Evolutionary conservation across 208 protist species (phyloP).

Genomic region (Leishmania mexicana): DNA sequence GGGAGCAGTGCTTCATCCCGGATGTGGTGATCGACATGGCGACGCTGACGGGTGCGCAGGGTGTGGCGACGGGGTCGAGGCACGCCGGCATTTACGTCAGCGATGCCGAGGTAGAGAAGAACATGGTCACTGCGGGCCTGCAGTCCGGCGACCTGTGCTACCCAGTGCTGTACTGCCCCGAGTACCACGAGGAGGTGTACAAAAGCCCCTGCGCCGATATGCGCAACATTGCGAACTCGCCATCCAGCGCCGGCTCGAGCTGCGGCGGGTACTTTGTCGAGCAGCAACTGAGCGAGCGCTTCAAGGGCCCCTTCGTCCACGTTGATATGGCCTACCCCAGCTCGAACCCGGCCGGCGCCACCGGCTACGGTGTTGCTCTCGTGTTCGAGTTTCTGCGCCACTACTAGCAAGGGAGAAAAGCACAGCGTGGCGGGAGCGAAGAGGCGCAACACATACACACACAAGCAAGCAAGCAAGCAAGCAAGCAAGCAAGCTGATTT

Average conservation of each 20-base stretch:
- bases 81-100: slow-evolving; percentile 84
- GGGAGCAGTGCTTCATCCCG: slow-evolving; percentile 70
- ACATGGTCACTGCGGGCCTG: slow-evolving; percentile 54
- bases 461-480: background rate
- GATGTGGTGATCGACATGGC: slow-evolving; percentile 88
- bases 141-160: slow-evolving; percentile 75
- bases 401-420: slow-evolving; percentile 6
- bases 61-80: slow-evolving; percentile 73
- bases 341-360: slow-evolving; percentile 61
- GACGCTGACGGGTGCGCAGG: slow-evolving; percentile 92
- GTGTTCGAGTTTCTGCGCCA: slow-evolving; percentile 57
- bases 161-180: slow-evolving; percentile 88
- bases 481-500: background rate
- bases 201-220: slow-evolving; percentile 69
- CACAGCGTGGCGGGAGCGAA: background rate
- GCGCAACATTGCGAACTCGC: slow-evolving; percentile 66
- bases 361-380: slow-evolving; percentile 80
- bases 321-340: slow-evolving; percentile 86
- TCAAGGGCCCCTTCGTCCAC: slow-evolving; percentile 76
- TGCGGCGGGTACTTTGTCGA: slow-evolving; percentile 87
- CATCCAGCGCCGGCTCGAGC: slow-evolving; percentile 62
- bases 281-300: slow-evolving; percentile 55
- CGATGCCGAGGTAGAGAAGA: slow-evolving; percentile 55
- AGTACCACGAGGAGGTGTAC: slow-evolving; percentile 78
- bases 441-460: background rate